Base-by-base conservation (phyloP, 805 yeast species). In the Myxozyma melibiosi region DNA sequence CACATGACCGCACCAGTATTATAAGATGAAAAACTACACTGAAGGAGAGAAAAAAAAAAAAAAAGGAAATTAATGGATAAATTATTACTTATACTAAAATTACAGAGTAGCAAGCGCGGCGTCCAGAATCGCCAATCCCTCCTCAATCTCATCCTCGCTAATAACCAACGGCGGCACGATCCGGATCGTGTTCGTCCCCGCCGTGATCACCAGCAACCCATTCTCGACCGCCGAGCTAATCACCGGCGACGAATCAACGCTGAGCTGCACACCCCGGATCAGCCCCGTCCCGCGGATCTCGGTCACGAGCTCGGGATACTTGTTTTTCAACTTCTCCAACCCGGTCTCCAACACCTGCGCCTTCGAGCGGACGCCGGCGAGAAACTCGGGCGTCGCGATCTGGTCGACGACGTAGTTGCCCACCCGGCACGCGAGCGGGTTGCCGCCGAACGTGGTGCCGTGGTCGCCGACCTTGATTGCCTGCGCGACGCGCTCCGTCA, bases 361-460 rank as follows among this genome's bases (percentile, higher is more conserved):
- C 66, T 87, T 86, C 40, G 72, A 70, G 18, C 75, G 74, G 20
- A 94, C 97, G 9, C 77, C 71, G 6, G 73, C 68, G 66, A 89
- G 77, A 63, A 94, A 85, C 18, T 76, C 79, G 3, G 77, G 72
- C 47, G 85, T 74, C 13, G 90, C 78, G 42, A 94, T 79, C 65
- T 82, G 80, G 52, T 80, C 84, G 24, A 94, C 73, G 13, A 94
- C 96, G 68, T 86, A 84, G 41, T 79, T 75, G 4, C 90, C 96
- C 48, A 94, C 81, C 61, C 91, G 82, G 34, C 92, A 79, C 4
- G 90, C 98, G 62, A 94, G 76, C 53, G 98, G 98, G 72, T 94
- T 94, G 54, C 99, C 99, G 62, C 99, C 98, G 70, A 86, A 92
- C 0, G 99, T 92, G 2, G 98, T 92, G 55, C 99, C 99, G 70